Percentiles rank a stretch among this genome's conserved stretches.
Conservation (phyloP, 2,329 filamentous ascomycete species). For the Xylaria sp. region DNA sequence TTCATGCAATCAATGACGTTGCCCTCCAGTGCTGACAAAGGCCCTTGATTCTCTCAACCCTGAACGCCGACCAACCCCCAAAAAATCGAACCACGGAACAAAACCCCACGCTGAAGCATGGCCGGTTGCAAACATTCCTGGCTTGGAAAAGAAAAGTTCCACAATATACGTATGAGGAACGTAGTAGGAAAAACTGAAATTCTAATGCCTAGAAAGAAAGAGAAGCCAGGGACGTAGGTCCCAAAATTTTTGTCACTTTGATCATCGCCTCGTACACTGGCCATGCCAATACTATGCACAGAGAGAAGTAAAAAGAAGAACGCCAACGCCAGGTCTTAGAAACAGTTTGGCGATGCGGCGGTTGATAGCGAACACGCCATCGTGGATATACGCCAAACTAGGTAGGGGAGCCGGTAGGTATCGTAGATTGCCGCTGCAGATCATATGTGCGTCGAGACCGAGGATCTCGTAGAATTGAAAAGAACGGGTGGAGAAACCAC, state of each 20-base stretch:
- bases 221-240: constrained; percentile 15
- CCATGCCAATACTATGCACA: constrained; percentile 26
- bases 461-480: constrained; percentile 26
- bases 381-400: constrained; percentile 8
- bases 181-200: constrained; percentile 15
- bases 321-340: constrained; percentile 28
- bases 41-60: constrained; percentile 11
- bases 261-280: constrained; percentile 31
- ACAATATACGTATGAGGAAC: constrained; percentile 8
- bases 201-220: constrained; percentile 22
- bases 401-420: constrained; percentile 19
- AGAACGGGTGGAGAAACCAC: constrained; percentile 4
- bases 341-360: constrained; percentile 8
- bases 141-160: neutral
- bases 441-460: constrained; percentile 21
- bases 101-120: neutral
- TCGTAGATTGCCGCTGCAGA: constrained; percentile 29
- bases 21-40: constrained; percentile 10
- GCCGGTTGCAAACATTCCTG: neutral
- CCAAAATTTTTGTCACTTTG: constrained; percentile 21
- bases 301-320: constrained; percentile 16
- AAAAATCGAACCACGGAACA: constrained; percentile 7
- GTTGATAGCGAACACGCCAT: constrained; percentile 8
- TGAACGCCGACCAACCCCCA: constrained; percentile 17
- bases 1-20: constrained; percentile 14